Conservation (phyloP, 1,284 basidiomycete genomes). For the Trichosporon faecale region DNA sequence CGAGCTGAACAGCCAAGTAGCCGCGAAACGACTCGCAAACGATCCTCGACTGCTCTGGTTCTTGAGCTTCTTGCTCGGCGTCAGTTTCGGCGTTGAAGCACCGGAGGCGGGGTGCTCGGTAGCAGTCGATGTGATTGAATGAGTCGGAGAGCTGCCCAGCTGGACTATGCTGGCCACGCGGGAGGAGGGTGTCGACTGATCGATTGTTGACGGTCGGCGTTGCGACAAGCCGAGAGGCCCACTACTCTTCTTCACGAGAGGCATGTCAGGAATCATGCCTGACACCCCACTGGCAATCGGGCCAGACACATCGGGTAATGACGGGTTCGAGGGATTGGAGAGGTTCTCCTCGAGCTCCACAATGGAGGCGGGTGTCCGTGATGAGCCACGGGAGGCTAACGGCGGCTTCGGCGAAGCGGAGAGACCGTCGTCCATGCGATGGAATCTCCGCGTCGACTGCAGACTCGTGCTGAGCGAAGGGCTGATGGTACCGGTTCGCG, state of each 20-base stretch:
- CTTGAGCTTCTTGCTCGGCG: constrained; percentile 38
- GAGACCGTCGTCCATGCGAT: constrained; percentile 26
- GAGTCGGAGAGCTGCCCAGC: constrained; percentile 15
- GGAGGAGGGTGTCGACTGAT: constrained; percentile 16
- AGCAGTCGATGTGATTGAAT: constrained; percentile 16
- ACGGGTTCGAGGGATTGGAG: constrained; percentile 11
- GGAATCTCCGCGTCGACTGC: constrained; percentile 40
- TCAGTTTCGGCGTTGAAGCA: constrained; percentile 39
- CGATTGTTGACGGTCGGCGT: constrained; percentile 6
- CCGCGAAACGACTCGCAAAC: constrained; percentile 39
- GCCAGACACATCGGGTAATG: constrained; percentile 14
- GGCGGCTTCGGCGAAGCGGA: constrained; percentile 10
- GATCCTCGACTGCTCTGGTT: constrained; percentile 43
- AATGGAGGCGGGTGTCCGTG: constrained; percentile 10
- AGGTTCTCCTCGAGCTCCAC: constrained; percentile 17
- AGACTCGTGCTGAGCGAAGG: constrained; percentile 33
- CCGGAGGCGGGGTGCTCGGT: constrained; percentile 30
- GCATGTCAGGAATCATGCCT: constrained; percentile 23
- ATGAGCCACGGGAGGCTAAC: constrained; percentile 12
- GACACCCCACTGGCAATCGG: not conserved
- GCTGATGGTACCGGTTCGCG: constrained; percentile 9
- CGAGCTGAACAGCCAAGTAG: constrained; percentile 43
- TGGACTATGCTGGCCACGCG: constrained; percentile 20
- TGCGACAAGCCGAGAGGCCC: not conserved
- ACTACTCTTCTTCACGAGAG: not conserved